phyloP scores from a whole-genome alignment of 2,329 filamentous ascomycete genomes.

The Beauveria bassiana region DNA sequence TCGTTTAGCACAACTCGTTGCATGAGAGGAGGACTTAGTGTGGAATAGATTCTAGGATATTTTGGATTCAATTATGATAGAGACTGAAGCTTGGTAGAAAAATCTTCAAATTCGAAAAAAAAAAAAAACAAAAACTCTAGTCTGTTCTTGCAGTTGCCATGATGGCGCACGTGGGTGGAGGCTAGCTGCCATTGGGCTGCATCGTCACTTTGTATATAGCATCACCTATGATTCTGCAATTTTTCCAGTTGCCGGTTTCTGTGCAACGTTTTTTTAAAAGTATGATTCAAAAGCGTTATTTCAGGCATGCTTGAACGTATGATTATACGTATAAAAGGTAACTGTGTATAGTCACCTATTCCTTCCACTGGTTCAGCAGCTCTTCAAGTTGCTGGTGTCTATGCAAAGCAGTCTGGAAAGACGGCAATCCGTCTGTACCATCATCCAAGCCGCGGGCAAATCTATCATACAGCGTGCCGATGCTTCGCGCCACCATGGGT shows the following conservation, averaged over 20 bases:
- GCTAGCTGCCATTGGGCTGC: too few species aligned
- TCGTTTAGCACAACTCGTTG: too few species aligned
- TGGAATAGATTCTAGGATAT: too few species aligned
- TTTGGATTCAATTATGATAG: too few species aligned
- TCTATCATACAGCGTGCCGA: slow-evolving; percentile 49
- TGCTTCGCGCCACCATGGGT: slow-evolving; percentile 35
- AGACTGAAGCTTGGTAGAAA: too few species aligned
- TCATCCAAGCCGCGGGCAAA: slow-evolving; percentile 30
- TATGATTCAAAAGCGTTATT: background rate
- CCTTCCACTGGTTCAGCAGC: slow-evolving; percentile 15
- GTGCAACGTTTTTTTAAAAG: slow-evolving; percentile 26
- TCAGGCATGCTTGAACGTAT: slow-evolving; percentile 15
- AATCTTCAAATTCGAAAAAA: too few species aligned
- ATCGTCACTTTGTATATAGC: background rate
- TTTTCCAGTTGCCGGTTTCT: slow-evolving; percentile 40
- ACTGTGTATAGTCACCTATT: background rate
- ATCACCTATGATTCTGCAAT: slow-evolving; percentile 14
- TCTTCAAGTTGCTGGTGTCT: slow-evolving; percentile 40
- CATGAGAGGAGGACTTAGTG: too few species aligned
- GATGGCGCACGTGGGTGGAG: too few species aligned
- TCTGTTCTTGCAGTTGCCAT: too few species aligned
- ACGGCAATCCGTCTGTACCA: slow-evolving; percentile 19
- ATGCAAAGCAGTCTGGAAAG: slow-evolving; percentile 34
- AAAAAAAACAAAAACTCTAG: too few species aligned
- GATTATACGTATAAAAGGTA: too few species aligned